phyloP scores from a whole-genome alignment of 257 asterid species.

The Agastache rugosa region DNA sequence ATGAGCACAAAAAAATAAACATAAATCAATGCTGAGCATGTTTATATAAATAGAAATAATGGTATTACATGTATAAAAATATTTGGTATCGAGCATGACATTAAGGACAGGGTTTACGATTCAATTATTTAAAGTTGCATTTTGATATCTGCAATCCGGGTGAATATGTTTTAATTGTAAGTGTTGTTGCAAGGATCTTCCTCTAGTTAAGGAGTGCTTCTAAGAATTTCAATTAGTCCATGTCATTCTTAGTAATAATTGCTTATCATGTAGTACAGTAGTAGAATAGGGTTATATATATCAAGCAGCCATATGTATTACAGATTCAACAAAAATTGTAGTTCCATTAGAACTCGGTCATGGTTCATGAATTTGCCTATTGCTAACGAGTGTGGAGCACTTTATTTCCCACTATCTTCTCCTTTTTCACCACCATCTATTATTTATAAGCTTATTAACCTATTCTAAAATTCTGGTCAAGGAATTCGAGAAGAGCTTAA shows the following conservation, averaged over 20 bases:
- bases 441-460: neutral
- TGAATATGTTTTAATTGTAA: neutral
- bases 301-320: neutral
- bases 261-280: neutral
- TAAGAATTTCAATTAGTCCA: constrained; percentile 1
- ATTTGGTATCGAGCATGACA: neutral
- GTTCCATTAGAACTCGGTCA: neutral
- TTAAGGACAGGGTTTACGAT: neutral
- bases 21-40: neutral
- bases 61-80: constrained; percentile 7
- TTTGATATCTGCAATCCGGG: neutral
- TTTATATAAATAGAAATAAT: constrained; percentile 3
- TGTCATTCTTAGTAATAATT: neutral
- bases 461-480: neutral
- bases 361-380: neutral
- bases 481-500: neutral
- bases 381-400: constrained; percentile 5
- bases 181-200: neutral
- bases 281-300: neutral
- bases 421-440: neutral
- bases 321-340: neutral
- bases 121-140: neutral
- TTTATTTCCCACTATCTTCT: neutral
- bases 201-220: neutral
- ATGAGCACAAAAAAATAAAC: neutral